phyloP scores from a whole-genome alignment of 768 basidiomycete species.

The Pisolithus tinctorius region DNA sequence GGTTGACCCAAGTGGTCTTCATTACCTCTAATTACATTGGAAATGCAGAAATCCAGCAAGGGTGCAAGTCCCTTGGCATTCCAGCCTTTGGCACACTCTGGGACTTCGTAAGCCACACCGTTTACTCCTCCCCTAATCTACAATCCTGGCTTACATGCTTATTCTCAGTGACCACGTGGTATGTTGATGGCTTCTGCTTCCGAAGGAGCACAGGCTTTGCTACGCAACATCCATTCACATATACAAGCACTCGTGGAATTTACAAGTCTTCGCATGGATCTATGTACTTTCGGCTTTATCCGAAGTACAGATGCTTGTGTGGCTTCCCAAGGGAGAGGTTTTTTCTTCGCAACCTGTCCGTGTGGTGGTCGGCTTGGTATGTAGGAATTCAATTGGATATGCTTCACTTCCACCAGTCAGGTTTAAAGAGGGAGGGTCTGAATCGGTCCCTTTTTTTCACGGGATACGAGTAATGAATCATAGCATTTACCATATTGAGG shows the following conservation, averaged over 20 bases:
- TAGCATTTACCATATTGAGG: too few relatives aligned
- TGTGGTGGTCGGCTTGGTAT: too few relatives aligned
- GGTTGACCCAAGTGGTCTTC: constrained; percentile 49
- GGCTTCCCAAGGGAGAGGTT: not conserved
- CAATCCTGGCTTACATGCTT: constrained; percentile 1
- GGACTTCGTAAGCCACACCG: constrained; percentile 46
- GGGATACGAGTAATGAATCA: too few relatives aligned
- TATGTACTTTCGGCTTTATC: not conserved
- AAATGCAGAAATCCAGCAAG: constrained; percentile 74
- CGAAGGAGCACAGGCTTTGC: too few relatives aligned
- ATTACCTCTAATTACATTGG: constrained; percentile 81
- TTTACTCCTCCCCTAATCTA: constrained; percentile 1
- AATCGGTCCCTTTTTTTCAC: too few relatives aligned
- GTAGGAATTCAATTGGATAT: too few relatives aligned
- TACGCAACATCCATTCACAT: constrained; percentile 1
- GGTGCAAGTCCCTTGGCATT: constrained; percentile 63
- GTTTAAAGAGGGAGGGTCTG: too few relatives aligned
- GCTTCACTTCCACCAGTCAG: too few relatives aligned
- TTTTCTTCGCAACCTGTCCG: not conserved
- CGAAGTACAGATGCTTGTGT: not conserved
- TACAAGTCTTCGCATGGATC: not conserved
- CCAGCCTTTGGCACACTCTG: constrained; percentile 65
- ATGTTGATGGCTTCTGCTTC: too few relatives aligned
- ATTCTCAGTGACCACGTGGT: constrained; percentile 15
- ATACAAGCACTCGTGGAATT: constrained; percentile 3